Evolutionary conservation across 2,329 filamentous ascomycete species (phyloP), one percentile per base, ranked within the genome.

Genomic region (Aspergillus sp.): DNA sequence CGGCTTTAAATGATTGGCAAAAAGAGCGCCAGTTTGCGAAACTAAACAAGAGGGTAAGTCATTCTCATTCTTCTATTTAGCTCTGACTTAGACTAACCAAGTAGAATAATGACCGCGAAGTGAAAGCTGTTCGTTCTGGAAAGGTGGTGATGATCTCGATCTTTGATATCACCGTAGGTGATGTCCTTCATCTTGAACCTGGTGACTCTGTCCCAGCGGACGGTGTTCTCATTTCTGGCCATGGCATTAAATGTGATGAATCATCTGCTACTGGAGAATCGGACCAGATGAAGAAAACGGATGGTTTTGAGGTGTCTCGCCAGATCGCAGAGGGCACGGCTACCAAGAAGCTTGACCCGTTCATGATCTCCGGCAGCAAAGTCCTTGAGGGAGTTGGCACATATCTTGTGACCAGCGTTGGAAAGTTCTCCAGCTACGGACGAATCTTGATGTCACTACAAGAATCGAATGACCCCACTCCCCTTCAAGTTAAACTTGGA

Each of bases 291-390:
- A 88, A 87, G 75, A 92, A 92, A 77, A 86, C 83, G 0, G 74
- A 80, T 5, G 88, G 84, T 13, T 81, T 86, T 19, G 84, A 87
- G 63, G 87, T 87, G 43, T 87, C 84, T 77, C 77, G 83, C 45
- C 79, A 81, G 3, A 80, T 89, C 30, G 78, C 84, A 53, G 80
- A 82, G 8, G 82, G 85, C 17, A 81, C 77, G 13, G 82, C 81
- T 22, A 79, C 80, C 4, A 84, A 82, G 62, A 84, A 87, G 52
- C 77, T 89, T 3, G 88, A 91, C 63, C 87, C 87, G 1, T 91
- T 90, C 70, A 85, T 97, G 69, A 91, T 96, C 68, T 97, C 93
- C 31, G 93, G 90, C 34, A 85, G 88, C 56, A 90, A 90, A 64
- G 89, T 92, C 61, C 89, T 92, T 78, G 90, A 92, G 72, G 90